phyloP scores from a whole-genome alignment of 441 rosid species.

The Syzygium syzygioides region DNA sequence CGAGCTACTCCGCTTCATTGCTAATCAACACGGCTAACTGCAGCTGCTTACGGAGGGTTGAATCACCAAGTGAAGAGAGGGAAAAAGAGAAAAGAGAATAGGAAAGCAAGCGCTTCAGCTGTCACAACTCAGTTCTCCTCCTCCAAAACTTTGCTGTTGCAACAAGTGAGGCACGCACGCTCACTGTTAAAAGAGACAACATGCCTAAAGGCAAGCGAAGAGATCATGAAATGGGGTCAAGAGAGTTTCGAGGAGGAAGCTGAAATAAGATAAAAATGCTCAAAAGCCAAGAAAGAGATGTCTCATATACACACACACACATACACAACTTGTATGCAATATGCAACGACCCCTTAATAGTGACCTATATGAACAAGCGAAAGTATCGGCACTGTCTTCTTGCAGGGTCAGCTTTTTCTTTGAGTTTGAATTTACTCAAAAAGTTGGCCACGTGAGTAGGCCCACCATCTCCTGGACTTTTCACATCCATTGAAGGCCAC shows the following conservation, averaged over 20 bases:
- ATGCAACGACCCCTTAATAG: background rate
- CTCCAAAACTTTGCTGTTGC: background rate
- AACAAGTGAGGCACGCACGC: background rate
- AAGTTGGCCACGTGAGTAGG: constrained; percentile 4
- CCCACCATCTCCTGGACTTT: background rate
- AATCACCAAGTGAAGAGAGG: background rate
- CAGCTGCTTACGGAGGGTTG: background rate
- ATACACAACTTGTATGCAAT: background rate
- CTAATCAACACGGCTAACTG: background rate
- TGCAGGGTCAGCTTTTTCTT: background rate
- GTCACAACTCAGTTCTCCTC: background rate
- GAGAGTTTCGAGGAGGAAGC: background rate
- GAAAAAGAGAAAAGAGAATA: background rate
- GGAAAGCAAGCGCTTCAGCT: background rate
- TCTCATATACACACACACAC: background rate
- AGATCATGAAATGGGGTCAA: background rate
- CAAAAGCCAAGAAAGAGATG: background rate
- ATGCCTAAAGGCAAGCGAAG: background rate
- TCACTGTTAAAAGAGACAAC: background rate
- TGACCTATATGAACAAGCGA: background rate
- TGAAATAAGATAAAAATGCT: background rate
- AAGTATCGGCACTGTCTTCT: background rate
- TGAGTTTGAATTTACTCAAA: background rate
- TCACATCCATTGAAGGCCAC: background rate
- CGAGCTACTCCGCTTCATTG: background rate